Percentiles rank a stretch among this genome's conserved stretches.
Evolutionary conservation across 1,284 basidiomycete genomes (phyloP).

Genomic region (Pterulicium gracile): DNA sequence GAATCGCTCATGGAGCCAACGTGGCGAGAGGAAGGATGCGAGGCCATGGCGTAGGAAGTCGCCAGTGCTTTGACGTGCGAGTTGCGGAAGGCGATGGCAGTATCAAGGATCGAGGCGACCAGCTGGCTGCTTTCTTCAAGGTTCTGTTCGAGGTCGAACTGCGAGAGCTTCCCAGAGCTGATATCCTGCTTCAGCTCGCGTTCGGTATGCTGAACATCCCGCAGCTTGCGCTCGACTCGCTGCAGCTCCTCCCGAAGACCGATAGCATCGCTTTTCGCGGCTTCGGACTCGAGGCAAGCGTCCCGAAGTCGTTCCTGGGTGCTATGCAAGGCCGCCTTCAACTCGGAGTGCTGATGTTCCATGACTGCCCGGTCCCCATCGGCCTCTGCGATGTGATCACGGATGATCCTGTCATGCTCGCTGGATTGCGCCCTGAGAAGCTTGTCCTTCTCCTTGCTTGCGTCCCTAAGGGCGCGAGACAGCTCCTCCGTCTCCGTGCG

Average conservation of each 20-base stretch:
- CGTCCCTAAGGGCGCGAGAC: conserved; percentile 53
- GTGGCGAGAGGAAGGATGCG: conserved; percentile 40
- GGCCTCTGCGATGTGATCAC: conserved; percentile 84
- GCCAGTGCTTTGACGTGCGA: conserved; percentile 60
- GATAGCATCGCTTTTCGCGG: conserved; percentile 51
- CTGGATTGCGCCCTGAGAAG: conserved; percentile 62
- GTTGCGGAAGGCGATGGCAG: conserved; percentile 62
- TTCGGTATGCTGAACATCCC: conserved; percentile 51
- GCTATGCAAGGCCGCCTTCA: conserved; percentile 53
- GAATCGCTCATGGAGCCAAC: conserved; percentile 35
- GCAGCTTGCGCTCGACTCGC: conserved; percentile 54
- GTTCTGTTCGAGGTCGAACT: conserved; percentile 54
- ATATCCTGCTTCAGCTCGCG: conserved; percentile 53
- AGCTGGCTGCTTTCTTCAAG: conserved; percentile 50
- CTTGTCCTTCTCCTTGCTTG: conserved; percentile 64
- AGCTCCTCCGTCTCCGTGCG: conserved; percentile 58
- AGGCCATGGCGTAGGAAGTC: conserved; percentile 47
- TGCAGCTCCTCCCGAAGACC: conserved; percentile 65
- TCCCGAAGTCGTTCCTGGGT: conserved; percentile 52
- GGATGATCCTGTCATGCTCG: conserved; percentile 76
- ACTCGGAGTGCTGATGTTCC: conserved; percentile 76
- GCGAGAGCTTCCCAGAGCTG: conserved; percentile 45
- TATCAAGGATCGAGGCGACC: conserved; percentile 64
- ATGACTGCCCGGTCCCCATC: conserved; percentile 86
- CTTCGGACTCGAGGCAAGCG: conserved; percentile 41